Evolutionary conservation across 2,329 filamentous ascomycete species (phyloP), one percentile per base, ranked within the genome.

Genomic region (Xylariaceae sp.): DNA sequence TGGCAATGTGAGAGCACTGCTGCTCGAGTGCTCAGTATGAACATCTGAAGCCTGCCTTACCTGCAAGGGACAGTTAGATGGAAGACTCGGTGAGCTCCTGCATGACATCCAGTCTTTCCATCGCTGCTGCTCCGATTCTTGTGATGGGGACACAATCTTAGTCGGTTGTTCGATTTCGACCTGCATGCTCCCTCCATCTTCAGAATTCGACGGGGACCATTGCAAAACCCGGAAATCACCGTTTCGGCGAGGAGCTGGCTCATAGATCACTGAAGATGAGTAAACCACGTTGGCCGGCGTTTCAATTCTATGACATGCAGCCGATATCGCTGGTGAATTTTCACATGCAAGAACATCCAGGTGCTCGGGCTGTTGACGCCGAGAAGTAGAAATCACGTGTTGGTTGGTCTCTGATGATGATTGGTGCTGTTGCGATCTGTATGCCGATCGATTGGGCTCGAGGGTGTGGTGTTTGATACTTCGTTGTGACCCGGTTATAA

Each of bases 201-300:
- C 63, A 13, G 68, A 66, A 18, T 30, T 55, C 3, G 64, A 56
- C 2, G 70, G 65, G 39, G 68, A 68, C 68, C 69, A 71, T 50
- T 63, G 60, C 4, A 70, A 61, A 37, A 70, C 55, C n/a, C 37
- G 56, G 13, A 66, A 66, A 34, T 56, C 11, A 52, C 58, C 56
- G 4, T 61, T 58, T 52, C 69, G 67, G 11, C 53, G 62, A 59
- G 71, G 71, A 1, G 53, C 53, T 17, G 71, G 71, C 11, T 68
- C 65, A 50, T 65, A 60, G 7, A 72, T 68, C 10, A 61, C 49
- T 2, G 68, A 66, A 8, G 69, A 69, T 2, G 67, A 65, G 41
- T 63, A 66, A 15, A 64, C 59, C 34, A 67, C 51, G 35, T 67
- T 65, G 30, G 63, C 52, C 51, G 69, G 65, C 9, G 62, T 58